Conservation (phyloP, 306 rosid species). For the Medicago ruthenica region DNA sequence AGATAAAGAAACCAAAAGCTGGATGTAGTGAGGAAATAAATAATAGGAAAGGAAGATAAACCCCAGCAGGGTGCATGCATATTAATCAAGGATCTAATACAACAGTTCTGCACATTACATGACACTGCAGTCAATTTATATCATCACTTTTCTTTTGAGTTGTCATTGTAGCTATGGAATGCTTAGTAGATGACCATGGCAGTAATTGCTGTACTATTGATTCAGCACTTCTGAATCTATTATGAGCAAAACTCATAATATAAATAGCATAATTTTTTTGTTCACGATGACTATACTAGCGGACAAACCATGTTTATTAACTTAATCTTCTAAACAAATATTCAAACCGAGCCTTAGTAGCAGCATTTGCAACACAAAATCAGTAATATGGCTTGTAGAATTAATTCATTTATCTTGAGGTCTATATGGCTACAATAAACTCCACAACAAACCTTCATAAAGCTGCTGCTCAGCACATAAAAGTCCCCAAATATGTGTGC, state of each 20-base stretch:
- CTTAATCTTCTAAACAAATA: conserved; percentile 17
- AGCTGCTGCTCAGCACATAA: conserved; percentile 76
- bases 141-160: conserved; percentile 3
- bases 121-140: conserved; percentile 23
- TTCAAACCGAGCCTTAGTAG: conserved; percentile 20
- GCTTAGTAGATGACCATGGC: conserved; percentile 20
- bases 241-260: conserved; percentile 26
- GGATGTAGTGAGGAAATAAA: neutral
- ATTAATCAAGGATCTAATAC: conserved; percentile 27
- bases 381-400: conserved; percentile 25
- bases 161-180: conserved; percentile 27
- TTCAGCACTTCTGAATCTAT: conserved; percentile 21
- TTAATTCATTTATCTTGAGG: conserved; percentile 33
- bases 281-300: conserved; percentile 11
- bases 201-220: conserved; percentile 8
- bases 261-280: neutral
- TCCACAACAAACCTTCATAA: conserved; percentile 71
- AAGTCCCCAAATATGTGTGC: conserved; percentile 84
- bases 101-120: conserved; percentile 4
- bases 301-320: neutral
- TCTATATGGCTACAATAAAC: conserved; percentile 33
- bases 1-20: conserved; percentile 34
- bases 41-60: neutral
- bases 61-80: conserved; percentile 19
- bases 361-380: conserved; percentile 34